Evolutionary conservation across 176 grass and related monocot species (phyloP), one percentile per base, ranked within the genome.

Genomic region (Paspalum vaginatum): DNA sequence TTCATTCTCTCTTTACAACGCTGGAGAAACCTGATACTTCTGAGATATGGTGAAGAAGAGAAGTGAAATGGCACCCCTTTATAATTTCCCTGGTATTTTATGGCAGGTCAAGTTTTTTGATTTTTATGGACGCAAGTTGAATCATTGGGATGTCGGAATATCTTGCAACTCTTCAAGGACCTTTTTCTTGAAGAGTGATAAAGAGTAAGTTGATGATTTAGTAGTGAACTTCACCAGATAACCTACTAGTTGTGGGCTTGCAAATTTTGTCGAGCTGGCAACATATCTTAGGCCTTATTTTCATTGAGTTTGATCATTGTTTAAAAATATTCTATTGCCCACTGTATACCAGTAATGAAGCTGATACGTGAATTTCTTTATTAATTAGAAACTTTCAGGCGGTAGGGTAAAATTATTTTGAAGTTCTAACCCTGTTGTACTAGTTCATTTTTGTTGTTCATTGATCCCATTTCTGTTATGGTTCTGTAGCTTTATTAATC

Each of bases 21-120:
- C 61, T 61, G 11, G 38, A 72, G 8, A 63, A 11, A 45, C 63
- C 52, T 77, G 37, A 8, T 13, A 63, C 9, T 68, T 70, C 71
- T 64, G 11, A 48, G 63, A 80, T n/a, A n/a, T n/a, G n/a, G n/a
- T 41, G 2, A 24, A 42, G 71, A 74, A 81, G 72, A 70, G 46
- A 81, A 48, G 41, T 25, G 44, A 70, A 74, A 71, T 57, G 11
- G 41, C 39, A 48, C 18, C 57, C 11, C 27, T 51, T 68, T 81
- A 64, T 26, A 52, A 52, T 72, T 18, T 72, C 47, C 73, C 66
- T 55, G 80, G 59, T 15, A 22, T 79, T 79, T 54, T 42, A 44
- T 89, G 73, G 15, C 85, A 99, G 97, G 81, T 93, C 38, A 89
- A 70, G 22, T 99, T 99, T 86, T 99, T 99, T 88, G 91, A 99